phyloP scores from a whole-genome alignment of 495 filamentous ascomycete species.

The Penicillium egyptiacum region DNA sequence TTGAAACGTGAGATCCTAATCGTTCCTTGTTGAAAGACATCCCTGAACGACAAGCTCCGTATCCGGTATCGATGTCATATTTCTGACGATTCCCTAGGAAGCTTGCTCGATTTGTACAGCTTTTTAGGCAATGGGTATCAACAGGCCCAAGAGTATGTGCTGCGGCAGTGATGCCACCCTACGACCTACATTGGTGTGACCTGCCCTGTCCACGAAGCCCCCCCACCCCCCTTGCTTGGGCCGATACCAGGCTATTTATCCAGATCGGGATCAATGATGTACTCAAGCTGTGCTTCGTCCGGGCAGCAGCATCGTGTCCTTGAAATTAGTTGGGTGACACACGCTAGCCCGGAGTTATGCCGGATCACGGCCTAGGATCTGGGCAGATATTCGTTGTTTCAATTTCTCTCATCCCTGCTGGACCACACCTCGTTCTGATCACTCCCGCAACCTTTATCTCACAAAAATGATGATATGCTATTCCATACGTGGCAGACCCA shows the following conservation, averaged over 20 bases:
- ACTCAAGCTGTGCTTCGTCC: neutral
- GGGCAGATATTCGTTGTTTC: neutral
- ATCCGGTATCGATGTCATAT: neutral
- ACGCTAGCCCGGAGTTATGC: neutral
- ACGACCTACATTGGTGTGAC: neutral
- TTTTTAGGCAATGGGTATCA: neutral
- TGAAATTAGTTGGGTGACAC: neutral
- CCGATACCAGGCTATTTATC: neutral
- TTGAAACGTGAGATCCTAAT: neutral
- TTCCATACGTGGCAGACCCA: neutral
- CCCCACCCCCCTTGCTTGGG: neutral
- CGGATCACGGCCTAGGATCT: neutral
- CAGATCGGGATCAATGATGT: neutral
- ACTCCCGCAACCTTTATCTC: neutral
- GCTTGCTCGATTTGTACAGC: constrained; percentile 3
- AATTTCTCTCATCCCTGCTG: neutral
- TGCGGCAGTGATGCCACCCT: neutral
- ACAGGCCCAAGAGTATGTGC: neutral
- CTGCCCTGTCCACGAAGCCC: neutral
- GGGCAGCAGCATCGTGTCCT: neutral
- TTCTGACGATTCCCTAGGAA: constrained; percentile 7
- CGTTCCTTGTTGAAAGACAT: neutral
- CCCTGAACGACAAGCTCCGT: neutral
- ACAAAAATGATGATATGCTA: neutral
- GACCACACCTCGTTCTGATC: neutral